Evolutionary conservation across 2,329 filamentous ascomycete species (phyloP), one percentile per base, ranked within the genome.

Genomic region (Nemania bipapillata): DNA sequence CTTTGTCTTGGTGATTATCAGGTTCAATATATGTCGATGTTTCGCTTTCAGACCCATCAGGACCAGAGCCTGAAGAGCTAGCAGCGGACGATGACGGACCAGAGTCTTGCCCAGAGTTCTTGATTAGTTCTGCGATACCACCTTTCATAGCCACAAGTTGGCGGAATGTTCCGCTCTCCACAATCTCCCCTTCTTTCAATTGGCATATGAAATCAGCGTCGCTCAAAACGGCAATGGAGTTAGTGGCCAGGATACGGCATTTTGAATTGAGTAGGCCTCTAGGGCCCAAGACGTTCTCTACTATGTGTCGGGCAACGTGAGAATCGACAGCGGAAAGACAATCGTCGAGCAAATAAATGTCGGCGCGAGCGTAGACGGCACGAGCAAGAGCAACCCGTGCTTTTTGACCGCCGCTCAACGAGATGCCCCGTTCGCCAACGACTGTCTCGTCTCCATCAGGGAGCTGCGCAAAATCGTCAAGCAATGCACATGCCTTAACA

Each of bases 291-390:
- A 99, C 96, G 70, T 96, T 93, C 78, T 98, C 92, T 75, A 97
- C 97, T 65, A 99, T 87, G 81, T 99, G 96, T 71, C 93, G 88
- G 57, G 96, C 96, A 67, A 99, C 96, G 77, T 99, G 96, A 72
- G 97, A 95, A 81, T 99, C 96, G n/a, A 99, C 96, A 0, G 96
- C 96, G 17, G 95, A 98, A 11, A 99, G 86, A 69, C 94, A 92
- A 78, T 99, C 96, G 74, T 99, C 96, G 11, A 99, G 86, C 12
- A 99, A 86, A 77, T 98, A 98, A 57, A 99, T 89, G 79, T 99
- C 96, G n/a, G 96, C 94, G 74, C 96, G 89, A 59, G 96, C 94
- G 78, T 99, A 99, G 0, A 99, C 96, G 32, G 96, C 95, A 79
- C 96, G 89, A 47, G 96, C 96, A 63, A 99, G 85, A 15, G 94